These are phyloP conservation scores for Sesbania bispinosa DNA, from an alignment of 306 rosid genomes.

Conservation along the genomic window DNA sequence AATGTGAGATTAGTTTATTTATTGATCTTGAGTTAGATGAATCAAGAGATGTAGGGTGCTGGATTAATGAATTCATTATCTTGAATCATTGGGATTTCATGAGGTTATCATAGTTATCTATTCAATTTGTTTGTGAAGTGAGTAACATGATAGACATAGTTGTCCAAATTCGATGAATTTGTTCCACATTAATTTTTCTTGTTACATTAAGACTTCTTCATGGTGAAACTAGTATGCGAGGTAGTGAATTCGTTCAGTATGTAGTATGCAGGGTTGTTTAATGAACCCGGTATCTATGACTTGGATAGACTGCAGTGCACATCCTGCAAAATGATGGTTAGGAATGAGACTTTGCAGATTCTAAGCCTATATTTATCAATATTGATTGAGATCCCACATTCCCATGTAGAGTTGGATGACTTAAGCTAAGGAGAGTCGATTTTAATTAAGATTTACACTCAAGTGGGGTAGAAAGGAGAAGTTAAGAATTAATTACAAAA, in stretches of 20 bases:
- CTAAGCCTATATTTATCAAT: background rate
- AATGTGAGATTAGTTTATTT: background rate
- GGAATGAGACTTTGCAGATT: background rate
- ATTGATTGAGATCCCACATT: background rate
- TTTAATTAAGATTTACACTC: background rate
- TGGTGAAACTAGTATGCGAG: background rate
- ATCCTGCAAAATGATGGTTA: background rate
- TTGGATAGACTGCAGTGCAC: background rate
- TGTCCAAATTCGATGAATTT: background rate
- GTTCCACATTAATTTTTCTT: background rate
- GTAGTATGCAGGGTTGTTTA: background rate
- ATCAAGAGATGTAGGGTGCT: background rate
- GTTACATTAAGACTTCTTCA: background rate
- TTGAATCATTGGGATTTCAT: background rate
- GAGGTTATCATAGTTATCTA: background rate
- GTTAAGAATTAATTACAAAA: background rate
- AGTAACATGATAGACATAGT: background rate
- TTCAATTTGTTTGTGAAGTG: background rate
- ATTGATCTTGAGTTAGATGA: background rate
- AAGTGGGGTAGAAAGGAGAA: constrained; percentile 8
- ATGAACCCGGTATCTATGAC: background rate
- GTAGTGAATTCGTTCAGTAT: background rate
- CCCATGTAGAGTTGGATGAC: background rate
- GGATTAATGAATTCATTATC: constrained; percentile 3
- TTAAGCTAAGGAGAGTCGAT: background rate